These are phyloP conservation scores for Suillus tomentosus DNA, from an alignment of 768 basidiomycete species.

Conservation along the genomic window DNA sequence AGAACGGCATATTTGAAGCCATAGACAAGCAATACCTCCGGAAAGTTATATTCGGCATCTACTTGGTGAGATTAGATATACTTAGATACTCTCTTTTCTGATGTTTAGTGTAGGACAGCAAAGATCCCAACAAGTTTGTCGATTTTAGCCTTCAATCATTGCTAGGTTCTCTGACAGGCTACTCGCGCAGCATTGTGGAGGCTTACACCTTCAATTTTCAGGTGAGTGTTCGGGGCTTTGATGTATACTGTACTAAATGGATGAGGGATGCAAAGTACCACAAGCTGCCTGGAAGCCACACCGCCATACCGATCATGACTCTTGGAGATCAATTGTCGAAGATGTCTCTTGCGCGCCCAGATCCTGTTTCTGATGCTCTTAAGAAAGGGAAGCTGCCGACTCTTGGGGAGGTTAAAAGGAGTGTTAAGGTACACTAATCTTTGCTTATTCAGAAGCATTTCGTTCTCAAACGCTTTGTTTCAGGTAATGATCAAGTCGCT, in stretches of 20 bases:
- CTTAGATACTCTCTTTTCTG: conserved; percentile 1
- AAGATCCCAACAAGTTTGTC: conserved; percentile 80
- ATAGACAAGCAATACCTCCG: conserved; percentile 82
- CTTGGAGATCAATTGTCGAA: conserved; percentile 61
- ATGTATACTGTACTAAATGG: not conserved
- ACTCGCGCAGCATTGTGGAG: conserved; percentile 67
- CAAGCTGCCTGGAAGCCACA: conserved; percentile 59
- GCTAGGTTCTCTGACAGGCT: conserved; percentile 16
- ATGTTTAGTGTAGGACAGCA: conserved; percentile 57
- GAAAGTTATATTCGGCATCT: conserved; percentile 85
- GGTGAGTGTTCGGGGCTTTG: conserved; percentile 36
- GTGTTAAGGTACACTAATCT: conserved; percentile 60
- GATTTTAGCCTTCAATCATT: conserved; percentile 6
- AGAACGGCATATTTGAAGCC: conserved; percentile 85
- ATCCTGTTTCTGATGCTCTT: conserved; percentile 63
- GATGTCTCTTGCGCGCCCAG: conserved; percentile 47
- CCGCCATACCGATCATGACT: conserved; percentile 70
- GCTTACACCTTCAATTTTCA: conserved; percentile 89
- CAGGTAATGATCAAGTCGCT: conserved; percentile 78
- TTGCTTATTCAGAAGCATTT: not conserved
- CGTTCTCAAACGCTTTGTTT: conserved; percentile 8
- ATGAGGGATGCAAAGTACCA: conserved; percentile 56
- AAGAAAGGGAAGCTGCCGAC: conserved; percentile 68
- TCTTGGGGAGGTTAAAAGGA: conserved; percentile 77
- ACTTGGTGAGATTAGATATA: conserved; percentile 54